Evolutionary conservation across 495 filamentous ascomycete genomes (phyloP), one percentile per base, ranked within the genome.

Genomic region (Barbatosphaeria neglecta): DNA sequence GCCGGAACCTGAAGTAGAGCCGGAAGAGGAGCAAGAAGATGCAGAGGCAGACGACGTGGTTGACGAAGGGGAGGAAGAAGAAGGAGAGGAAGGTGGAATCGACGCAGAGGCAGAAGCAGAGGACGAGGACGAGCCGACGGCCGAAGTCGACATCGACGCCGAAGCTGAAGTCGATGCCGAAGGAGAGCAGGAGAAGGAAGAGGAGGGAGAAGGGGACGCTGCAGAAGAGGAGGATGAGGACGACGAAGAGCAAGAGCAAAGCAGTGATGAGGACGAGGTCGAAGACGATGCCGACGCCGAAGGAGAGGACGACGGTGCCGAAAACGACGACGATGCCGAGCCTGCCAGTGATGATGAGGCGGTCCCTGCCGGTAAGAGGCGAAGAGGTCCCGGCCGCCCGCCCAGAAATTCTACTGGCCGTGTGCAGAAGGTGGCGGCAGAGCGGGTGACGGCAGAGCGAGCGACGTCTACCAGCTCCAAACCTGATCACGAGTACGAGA

Each of bases 401-500:
- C 54, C 56, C 1, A 67, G 63, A 45, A 59, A 61, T 40, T 57
- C 56, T 38, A 46, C 43, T 15, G 51, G 51, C 9, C 59, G 53
- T 37, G 50, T 41, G 44, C 54, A 46, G 35, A 64, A 53, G 50
- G 47, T 41, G 28, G 45, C 48, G 19, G n/a, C n/a, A n/a, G n/a
- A n/a, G n/a, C n/a, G n/a, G n/a, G n/a, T n/a, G n/a, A n/a, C n/a
- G n/a, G n/a, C n/a, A n/a, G 19, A 48, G 17, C 51, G 55, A 25
- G 46, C 47, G 31, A 5, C 49, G 31, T 35, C 31, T n/a, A n/a
- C 13, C 3, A n/a, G 31, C 51, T 47, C 53, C 45, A 66, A 67
- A 56, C 55, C 67, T 42, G 65, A 81, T 60, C 65, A 70, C 53
- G 50, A 78, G 53, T 75, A 76, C 42, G 63, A 70, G 44, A 68